Evolutionary conservation across 352 stramenopile genomes (phyloP), one percentile per base, ranked within the genome.

Genomic region (Albugo candida): DNA sequence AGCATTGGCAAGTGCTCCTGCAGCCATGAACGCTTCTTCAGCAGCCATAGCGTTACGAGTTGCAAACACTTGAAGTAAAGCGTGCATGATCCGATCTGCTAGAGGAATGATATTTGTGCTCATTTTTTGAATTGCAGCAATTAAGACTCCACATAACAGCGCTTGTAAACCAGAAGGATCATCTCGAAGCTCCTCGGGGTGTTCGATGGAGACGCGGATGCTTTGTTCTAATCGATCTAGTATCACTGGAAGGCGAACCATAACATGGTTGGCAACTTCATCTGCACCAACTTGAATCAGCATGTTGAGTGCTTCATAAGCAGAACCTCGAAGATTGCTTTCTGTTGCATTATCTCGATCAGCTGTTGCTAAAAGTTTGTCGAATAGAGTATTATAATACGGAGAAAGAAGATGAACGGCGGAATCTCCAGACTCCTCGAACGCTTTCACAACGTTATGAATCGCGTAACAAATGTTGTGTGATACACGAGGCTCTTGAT

Each of bases 11-110:
- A 98, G 57, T 2, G 87, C 83, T 31, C 89, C 91, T 27, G 92
- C 83, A 8, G 92, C 85, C 67, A 96, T 92, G 53, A 98, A 97
- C 24, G 91, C 91, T 64, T 98, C 94, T 57, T 97, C 92, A 39
- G 95, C 89, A 51, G 83, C 91, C 37, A 81, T 81, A 21, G 91
- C 82, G 59, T 96, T 95, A 49, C 91, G 84, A 1, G 70, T 93
- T 56, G 85, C 81, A 49, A 98, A 92, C 1, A 97, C 92, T 59
- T 95, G 73, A 35, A 98, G 63, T n/a, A 97, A 65, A 35, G 91
- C 79, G 45, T 87, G 71, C 91, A 98, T 97, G 49, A 97, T 96
- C 38, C 73, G 73, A 53, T 98, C 92, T 0, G 84, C 71, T 37
- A 91, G 71, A 5, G 82, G 76, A 13, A 72, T 54, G 42, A 98